A percentile compares a stretch with the other conserved stretches of the same genome.
Evolutionary conservation across 1,139 yeast species (phyloP).

Genomic region (Yueomyces sp.): DNA sequence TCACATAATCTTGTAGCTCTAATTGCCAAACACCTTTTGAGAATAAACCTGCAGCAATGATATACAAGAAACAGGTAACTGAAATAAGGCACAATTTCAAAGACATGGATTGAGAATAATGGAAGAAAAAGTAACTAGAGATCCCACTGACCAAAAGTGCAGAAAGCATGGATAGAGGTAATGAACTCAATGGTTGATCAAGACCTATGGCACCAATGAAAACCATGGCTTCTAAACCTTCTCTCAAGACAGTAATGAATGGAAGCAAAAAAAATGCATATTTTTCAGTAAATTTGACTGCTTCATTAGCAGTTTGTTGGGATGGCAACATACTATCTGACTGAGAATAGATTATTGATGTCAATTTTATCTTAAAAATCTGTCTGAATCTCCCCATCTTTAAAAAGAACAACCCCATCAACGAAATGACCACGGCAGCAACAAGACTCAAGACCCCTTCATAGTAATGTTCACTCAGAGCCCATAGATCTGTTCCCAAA

Average conservation of each 20-base stretch:
- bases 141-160: constrained; percentile 58
- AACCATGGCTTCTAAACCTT: constrained; percentile 87
- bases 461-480: constrained; percentile 79
- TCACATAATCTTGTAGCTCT: constrained; percentile 56
- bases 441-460: constrained; percentile 80
- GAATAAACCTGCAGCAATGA: constrained; percentile 81
- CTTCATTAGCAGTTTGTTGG: constrained; percentile 7
- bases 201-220: constrained; percentile 85
- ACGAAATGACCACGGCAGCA: constrained; percentile 71
- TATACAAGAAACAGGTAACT: constrained; percentile 76
- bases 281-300: constrained; percentile 35
- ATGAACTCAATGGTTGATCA: constrained; percentile 58
- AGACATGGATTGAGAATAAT: constrained; percentile 67
- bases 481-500: constrained; percentile 74
- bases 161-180: constrained; percentile 69
- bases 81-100: constrained; percentile 68
- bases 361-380: constrained; percentile 85
- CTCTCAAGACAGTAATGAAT: constrained; percentile 74
- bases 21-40: constrained; percentile 88
- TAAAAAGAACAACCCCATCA: constrained; percentile 88
- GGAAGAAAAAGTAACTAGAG: constrained; percentile 59
- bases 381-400: constrained; percentile 83
- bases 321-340: constrained; percentile 7
- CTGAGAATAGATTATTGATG: constrained; percentile 47
- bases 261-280: constrained; percentile 78